phyloP scores from a whole-genome alignment of 208 protist species.

The Herpetomonas tarakana region DNA sequence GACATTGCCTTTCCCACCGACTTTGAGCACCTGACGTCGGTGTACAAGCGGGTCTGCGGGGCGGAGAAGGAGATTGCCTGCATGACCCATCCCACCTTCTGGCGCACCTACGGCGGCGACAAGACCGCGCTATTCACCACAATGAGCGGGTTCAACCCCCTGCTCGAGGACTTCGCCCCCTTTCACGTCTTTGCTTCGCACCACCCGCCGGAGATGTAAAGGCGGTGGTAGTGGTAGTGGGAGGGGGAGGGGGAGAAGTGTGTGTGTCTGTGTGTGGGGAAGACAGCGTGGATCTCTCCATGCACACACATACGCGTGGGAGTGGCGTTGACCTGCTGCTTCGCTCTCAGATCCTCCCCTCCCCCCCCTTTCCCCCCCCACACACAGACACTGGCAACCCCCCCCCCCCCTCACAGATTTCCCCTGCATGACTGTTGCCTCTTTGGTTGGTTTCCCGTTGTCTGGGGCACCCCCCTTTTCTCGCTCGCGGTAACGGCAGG shows the following conservation, averaged over 20 bases:
- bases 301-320: too few relatives aligned
- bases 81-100: slow-evolving; percentile 79
- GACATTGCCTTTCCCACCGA: slow-evolving; percentile 90
- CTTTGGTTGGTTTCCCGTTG: too few relatives aligned
- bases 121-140: slow-evolving; percentile 84
- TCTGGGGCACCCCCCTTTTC: too few relatives aligned
- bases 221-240: too few relatives aligned
- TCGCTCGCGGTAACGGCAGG: too few relatives aligned
- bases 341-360: too few relatives aligned
- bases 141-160: slow-evolving; percentile 80
- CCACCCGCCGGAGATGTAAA: slow-evolving; percentile 72
- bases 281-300: neutral
- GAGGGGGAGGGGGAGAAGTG: neutral
- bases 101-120: slow-evolving; percentile 72
- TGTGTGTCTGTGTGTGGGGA: neutral
- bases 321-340: too few relatives aligned
- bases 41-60: slow-evolving; percentile 73
- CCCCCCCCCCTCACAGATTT: too few relatives aligned
- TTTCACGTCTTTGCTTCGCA: slow-evolving; percentile 83
- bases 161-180: slow-evolving; percentile 77
- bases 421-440: too few relatives aligned
- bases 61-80: slow-evolving; percentile 59
- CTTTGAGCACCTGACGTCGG: slow-evolving; percentile 63
- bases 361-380: too few relatives aligned
- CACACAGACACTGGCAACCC: too few relatives aligned